Evolutionary conservation across 2,329 filamentous ascomycete genomes (phyloP), one percentile per base, ranked within the genome.

Genomic region (Teratosphaeriaceae sp.): DNA sequence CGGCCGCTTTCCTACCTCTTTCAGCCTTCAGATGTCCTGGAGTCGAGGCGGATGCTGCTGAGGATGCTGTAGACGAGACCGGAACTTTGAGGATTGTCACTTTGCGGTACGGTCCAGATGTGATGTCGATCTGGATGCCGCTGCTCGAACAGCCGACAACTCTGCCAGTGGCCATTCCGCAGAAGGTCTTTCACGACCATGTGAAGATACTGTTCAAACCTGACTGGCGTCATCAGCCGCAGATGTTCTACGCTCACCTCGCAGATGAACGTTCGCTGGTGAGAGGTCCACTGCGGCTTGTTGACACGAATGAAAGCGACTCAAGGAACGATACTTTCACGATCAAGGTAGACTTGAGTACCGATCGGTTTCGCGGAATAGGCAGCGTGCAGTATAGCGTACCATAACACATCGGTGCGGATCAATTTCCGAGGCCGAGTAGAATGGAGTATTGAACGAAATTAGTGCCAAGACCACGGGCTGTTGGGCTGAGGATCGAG

Each of bases 71-170:
- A 30, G 27, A 30, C 4, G 11, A 30, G 27, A 30, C 27, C 11
- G 27, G 27, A 30, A 30, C 27, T 30, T 30, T 13, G 27, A 30
- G 27, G 27, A n/a, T 30, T 30, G 27, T 30, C 27, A 30, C 27
- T 30, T 30, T 30, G 27, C 4, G 27, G 12, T 30, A 30, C 27
- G 27, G 27, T 30, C 11, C 27, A 13, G 27, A 30, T 30, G 27
- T 30, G 27, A 30, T 30, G 27, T 30, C 27, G 27, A 30, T 30
- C 27, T 31, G 29, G 29, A 31, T 31, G 29, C 29, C 29, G 29
- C 13, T 31, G 29, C 29, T 31, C 18, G 29, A 31, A 31, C 29
- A 31, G 29, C 29, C 29, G 13, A 31, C 29, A 16, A 31, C 29
- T 9, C 29, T 31, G 29, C 29, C 29, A 31, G 29, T 31, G 29